These are phyloP conservation scores for Auricularia sp. DNA, from an alignment of 768 basidiomycete genomes.

Conservation along the genomic window DNA sequence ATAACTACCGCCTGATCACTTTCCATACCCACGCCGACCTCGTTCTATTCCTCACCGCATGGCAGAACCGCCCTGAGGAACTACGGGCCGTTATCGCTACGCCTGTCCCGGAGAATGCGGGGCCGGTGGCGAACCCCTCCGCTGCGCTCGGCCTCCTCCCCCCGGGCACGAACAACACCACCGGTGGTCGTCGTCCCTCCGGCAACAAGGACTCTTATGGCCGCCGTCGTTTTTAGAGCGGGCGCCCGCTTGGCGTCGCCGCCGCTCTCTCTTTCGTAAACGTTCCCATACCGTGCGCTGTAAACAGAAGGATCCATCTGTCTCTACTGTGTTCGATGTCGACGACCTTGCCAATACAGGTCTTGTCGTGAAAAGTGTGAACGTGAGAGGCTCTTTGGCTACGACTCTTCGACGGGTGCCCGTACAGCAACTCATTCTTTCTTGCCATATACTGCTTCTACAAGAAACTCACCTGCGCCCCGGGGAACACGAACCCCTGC, in stretches of 20 bases:
- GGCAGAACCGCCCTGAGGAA: not conserved
- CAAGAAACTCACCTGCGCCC: not conserved
- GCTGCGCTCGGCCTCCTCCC: not conserved
- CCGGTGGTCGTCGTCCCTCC: not conserved
- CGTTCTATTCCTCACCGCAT: not conserved
- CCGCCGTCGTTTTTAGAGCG: not conserved
- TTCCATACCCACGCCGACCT: not conserved
- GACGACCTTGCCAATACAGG: not conserved
- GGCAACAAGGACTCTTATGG: not conserved
- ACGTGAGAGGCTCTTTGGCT: not conserved
- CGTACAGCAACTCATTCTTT: not conserved
- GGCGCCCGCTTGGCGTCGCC: not conserved
- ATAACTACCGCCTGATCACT: not conserved
- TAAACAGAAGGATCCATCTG: not conserved
- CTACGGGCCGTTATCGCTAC: not conserved
- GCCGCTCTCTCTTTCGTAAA: not conserved
- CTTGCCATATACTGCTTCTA: not conserved
- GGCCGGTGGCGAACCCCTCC: not conserved
- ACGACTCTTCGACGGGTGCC: not conserved
- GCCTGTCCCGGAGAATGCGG: not conserved
- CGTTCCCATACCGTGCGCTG: not conserved
- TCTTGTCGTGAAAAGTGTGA: not conserved
- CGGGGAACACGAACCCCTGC: not conserved
- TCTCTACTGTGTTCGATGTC: not conserved
- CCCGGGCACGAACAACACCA: not conserved